Percentiles rank a stretch among this genome's conserved stretches.
phyloP scores from a whole-genome alignment of 2,329 filamentous ascomycete species.

The Ilyonectria sp. region DNA sequence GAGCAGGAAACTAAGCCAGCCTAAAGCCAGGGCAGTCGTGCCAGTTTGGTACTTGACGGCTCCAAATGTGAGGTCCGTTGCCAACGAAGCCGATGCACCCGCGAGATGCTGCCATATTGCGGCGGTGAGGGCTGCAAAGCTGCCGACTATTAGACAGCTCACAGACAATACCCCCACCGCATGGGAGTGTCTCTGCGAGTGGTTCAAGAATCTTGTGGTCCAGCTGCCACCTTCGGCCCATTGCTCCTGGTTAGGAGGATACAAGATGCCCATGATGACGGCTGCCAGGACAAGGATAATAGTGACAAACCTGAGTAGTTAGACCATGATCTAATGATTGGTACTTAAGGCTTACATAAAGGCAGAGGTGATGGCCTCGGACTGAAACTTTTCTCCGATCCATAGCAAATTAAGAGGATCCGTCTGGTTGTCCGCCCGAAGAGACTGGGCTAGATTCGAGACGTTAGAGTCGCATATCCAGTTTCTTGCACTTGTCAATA shows the following conservation, averaged over 20 bases:
- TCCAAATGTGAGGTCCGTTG: background rate
- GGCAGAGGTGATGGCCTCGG: background rate
- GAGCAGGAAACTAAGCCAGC: constrained; percentile 5
- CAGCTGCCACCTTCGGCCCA: too few relatives aligned
- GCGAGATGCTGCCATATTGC: constrained; percentile 15
- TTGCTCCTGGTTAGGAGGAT: background rate
- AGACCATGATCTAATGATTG: background rate
- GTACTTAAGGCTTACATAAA: background rate
- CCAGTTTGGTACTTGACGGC: constrained; percentile 8
- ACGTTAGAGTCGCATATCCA: background rate
- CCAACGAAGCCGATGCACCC: background rate
- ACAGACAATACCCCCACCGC: background rate
- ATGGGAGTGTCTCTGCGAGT: background rate
- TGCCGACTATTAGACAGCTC: background rate
- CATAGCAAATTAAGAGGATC: constrained; percentile 17
- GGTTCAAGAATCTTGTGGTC: background rate
- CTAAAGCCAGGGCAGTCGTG: background rate
- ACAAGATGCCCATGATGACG: background rate
- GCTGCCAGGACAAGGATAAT: background rate
- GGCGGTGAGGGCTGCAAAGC: background rate
- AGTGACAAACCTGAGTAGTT: background rate
- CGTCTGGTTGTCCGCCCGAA: background rate
- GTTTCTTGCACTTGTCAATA: background rate
- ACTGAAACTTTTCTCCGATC: constrained; percentile 1
- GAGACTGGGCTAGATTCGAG: background rate